These are phyloP conservation scores for Brassica cretica DNA, from an alignment of 345 rosid genomes.

Conservation along the genomic window DNA sequence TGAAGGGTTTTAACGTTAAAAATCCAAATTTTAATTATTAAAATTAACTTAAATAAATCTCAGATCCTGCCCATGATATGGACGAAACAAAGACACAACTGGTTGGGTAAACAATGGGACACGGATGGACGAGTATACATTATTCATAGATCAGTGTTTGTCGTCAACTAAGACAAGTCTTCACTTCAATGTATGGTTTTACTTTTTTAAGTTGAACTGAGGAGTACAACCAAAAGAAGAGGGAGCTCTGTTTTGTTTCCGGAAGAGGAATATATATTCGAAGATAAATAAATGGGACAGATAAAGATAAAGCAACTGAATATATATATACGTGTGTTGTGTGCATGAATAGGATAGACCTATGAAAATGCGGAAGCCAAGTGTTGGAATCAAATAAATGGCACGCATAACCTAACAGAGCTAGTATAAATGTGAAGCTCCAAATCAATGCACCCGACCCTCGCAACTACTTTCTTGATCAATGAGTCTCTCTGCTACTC, in stretches of 20 bases:
- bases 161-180: not conserved
- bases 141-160: not conserved
- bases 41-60: too few relatives aligned
- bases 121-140: not conserved
- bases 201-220: not conserved
- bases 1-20: too few relatives aligned
- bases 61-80: too few relatives aligned
- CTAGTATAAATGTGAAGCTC: constrained; percentile 12
- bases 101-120: not conserved
- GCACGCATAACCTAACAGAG: constrained; percentile 20
- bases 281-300: too few relatives aligned
- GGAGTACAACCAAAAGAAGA: not conserved
- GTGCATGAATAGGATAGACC: not conserved
- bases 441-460: constrained; percentile 18
- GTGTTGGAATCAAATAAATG: constrained; percentile 21
- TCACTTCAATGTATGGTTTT: not conserved
- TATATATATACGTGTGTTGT: not conserved
- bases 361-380: not conserved
- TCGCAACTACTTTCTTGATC: constrained; percentile 37
- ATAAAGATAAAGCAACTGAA: too few relatives aligned
- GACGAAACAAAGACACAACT: not conserved
- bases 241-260: not conserved
- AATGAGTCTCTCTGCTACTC: constrained; percentile 18
- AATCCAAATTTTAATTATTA: too few relatives aligned
- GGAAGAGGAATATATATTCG: not conserved